Evolutionary conservation across 345 rosid genomes (phyloP).

Genomic region (Populus davidiana): DNA sequence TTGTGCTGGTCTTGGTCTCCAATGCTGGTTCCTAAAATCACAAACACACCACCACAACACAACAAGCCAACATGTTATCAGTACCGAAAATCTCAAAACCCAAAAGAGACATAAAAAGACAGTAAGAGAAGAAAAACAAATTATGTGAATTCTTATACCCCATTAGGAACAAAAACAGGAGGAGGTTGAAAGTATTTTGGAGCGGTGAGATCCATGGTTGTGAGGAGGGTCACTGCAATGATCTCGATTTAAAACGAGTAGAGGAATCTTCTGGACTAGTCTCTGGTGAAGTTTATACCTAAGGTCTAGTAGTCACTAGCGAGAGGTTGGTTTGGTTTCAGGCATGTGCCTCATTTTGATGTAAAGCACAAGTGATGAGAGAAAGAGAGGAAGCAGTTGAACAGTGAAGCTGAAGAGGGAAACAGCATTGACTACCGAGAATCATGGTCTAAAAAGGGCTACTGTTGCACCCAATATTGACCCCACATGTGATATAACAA

Average conservation of each 20-base stretch:
- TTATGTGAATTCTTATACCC: constrained; percentile 23
- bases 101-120: background rate
- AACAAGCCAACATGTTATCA: background rate
- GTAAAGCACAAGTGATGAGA: constrained; percentile 19
- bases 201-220: constrained; percentile 46
- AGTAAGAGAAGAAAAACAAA: background rate
- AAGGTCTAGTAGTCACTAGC: no score
- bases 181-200: constrained; percentile 42
- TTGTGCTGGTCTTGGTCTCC: constrained; percentile 26
- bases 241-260: background rate
- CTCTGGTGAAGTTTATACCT: background rate
- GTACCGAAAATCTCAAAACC: background rate
- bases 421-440: constrained; percentile 20
- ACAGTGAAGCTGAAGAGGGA: constrained; percentile 23
- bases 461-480: constrained; percentile 13
- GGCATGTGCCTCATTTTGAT: constrained; percentile 6
- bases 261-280: background rate
- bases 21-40: constrained; percentile 33
- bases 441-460: background rate
- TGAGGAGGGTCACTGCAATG: background rate
- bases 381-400: constrained; percentile 26
- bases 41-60: constrained; percentile 1
- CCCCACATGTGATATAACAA: background rate
- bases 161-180: constrained; percentile 30
- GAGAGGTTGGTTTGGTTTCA: background rate